phyloP scores from a whole-genome alignment of 306 rosid species.

The Trifolium fragiferum region DNA sequence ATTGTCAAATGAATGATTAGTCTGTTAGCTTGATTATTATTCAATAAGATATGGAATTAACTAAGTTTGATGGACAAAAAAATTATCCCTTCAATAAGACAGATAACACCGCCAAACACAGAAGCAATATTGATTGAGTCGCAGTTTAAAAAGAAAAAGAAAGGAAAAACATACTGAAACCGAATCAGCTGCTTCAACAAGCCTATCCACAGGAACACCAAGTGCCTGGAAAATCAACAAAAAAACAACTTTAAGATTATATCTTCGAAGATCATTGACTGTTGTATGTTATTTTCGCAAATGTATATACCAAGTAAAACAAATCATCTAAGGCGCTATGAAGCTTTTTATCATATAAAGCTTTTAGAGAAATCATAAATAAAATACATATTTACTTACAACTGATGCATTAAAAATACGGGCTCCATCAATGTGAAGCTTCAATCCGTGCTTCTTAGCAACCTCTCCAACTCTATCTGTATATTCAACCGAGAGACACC shows the following conservation, averaged over 20 bases:
- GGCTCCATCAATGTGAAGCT: slow-evolving; percentile 97
- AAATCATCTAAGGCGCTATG: background rate
- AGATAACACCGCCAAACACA: background rate
- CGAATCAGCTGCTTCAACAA: slow-evolving; percentile 92
- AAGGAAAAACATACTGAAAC: slow-evolving; percentile 52
- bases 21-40: background rate
- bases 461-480: slow-evolving; percentile 84
- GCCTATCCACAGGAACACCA: slow-evolving; percentile 85
- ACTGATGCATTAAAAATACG: slow-evolving; percentile 87
- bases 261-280: slow-evolving; percentile 5
- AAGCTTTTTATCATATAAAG: slow-evolving; percentile 2
- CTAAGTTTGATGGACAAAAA: background rate
- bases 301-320: background rate
- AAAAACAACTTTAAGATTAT: slow-evolving; percentile 9
- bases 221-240: slow-evolving; percentile 72
- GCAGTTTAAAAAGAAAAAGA: slow-evolving; percentile 44
- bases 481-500: slow-evolving; percentile 83
- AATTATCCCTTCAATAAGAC: slow-evolving; percentile 6
- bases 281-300: slow-evolving; percentile 13
- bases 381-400: slow-evolving; percentile 54
- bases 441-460: slow-evolving; percentile 84
- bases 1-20: slow-evolving; percentile 24
- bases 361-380: slow-evolving; percentile 16
- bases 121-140: slow-evolving; percentile 53
- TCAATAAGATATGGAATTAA: background rate